Percentiles rank a stretch among this genome's conserved stretches.
Conservation (phyloP, 805 yeast species). For the Myxozyma neotropica region DNA sequence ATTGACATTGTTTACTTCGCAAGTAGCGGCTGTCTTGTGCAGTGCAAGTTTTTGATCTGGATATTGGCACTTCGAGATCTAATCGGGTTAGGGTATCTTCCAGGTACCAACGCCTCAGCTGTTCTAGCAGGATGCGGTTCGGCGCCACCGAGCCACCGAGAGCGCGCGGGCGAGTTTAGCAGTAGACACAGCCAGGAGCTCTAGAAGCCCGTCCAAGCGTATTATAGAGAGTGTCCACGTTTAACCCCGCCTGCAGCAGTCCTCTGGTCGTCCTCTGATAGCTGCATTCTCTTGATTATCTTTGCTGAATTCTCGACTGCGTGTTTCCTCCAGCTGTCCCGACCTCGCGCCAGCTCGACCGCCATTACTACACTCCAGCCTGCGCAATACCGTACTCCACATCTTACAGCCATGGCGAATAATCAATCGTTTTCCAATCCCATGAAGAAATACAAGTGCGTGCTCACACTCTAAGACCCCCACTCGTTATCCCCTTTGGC, state of each 20-base stretch:
- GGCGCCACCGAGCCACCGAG: background rate
- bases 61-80: background rate
- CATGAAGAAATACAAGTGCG: conserved; percentile 46
- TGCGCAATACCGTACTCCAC: too few relatives aligned
- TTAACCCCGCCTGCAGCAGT: too few relatives aligned
- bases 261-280: too few relatives aligned
- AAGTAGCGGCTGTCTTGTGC: background rate
- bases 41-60: background rate
- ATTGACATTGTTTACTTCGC: background rate
- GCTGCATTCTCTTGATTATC: too few relatives aligned
- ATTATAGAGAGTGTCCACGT: too few relatives aligned
- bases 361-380: too few relatives aligned
- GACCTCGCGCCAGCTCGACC: too few relatives aligned
- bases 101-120: conserved; percentile 1
- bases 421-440: conserved; percentile 31
- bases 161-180: too few relatives aligned
- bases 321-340: too few relatives aligned
- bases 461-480: background rate
- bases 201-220: background rate
- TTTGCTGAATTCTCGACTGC: too few relatives aligned
- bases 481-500: background rate
- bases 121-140: background rate
- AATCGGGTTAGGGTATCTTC: conserved; percentile 8
- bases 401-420: conserved; percentile 2
- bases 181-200: background rate